phyloP scores from a whole-genome alignment of 805 yeast species.

The Scheffersomyces coipomensis region DNA sequence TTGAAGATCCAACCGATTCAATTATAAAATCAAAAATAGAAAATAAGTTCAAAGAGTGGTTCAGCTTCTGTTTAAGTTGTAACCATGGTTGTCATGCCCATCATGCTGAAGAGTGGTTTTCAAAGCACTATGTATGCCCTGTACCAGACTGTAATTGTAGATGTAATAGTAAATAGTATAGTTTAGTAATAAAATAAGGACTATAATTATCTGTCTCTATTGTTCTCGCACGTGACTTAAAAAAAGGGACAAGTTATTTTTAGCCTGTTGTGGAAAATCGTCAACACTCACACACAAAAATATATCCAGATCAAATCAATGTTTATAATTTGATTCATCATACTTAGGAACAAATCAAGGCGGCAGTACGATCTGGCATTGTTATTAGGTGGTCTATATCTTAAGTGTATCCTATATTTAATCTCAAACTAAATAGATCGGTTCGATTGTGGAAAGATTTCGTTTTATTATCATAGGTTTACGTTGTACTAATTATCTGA shows the following conservation, averaged over 20 bases:
- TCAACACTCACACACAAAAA: not conserved
- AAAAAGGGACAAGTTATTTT: too few relatives aligned
- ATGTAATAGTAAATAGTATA: conserved; percentile 59
- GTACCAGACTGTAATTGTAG: conserved; percentile 89
- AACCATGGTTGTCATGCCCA: conserved; percentile 94
- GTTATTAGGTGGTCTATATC: not conserved
- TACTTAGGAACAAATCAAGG: not conserved
- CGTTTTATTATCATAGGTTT: too few relatives aligned
- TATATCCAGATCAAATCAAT: too few relatives aligned
- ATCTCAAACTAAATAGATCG: too few relatives aligned
- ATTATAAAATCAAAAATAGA: conserved; percentile 25
- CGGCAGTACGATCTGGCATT: not conserved
- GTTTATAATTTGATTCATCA: not conserved
- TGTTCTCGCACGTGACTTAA: too few relatives aligned
- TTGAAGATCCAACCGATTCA: conserved; percentile 18
- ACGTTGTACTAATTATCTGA: too few relatives aligned
- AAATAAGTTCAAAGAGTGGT: conserved; percentile 70
- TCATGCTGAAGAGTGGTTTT: conserved; percentile 96
- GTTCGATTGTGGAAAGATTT: too few relatives aligned
- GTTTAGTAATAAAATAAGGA: too few relatives aligned
- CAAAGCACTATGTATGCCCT: conserved; percentile 83
- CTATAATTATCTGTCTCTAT: too few relatives aligned
- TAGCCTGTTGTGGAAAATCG: not conserved
- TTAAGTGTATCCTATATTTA: too few relatives aligned
- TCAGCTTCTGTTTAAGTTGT: conserved; percentile 86